These are phyloP conservation scores for Fonsecaea monophora DNA, from an alignment of 2,329 filamentous ascomycete species.

Conservation along the genomic window DNA sequence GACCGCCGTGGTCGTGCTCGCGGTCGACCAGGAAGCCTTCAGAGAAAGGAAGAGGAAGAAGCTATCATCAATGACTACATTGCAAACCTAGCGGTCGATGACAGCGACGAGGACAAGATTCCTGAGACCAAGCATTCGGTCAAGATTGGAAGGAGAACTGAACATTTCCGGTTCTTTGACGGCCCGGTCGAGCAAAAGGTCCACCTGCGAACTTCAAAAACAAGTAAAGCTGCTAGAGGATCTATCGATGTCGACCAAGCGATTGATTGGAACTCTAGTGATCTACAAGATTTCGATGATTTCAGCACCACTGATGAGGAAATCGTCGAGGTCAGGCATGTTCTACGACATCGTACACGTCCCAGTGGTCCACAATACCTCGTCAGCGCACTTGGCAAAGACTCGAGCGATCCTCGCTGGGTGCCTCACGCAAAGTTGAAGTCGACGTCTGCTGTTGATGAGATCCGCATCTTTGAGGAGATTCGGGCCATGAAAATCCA, in stretches of 20 bases:
- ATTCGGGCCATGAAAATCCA: slow-evolving; percentile 41
- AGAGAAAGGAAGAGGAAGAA: slow-evolving; percentile 56
- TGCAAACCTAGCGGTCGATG: slow-evolving; percentile 46
- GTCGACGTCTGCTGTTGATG: slow-evolving; percentile 41
- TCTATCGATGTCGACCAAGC: slow-evolving; percentile 26
- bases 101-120: slow-evolving; percentile 32
- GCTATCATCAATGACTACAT: slow-evolving; percentile 73
- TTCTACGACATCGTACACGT: slow-evolving; percentile 56
- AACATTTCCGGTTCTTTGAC: slow-evolving; percentile 38
- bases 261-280: slow-evolving; percentile 53
- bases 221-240: slow-evolving; percentile 20
- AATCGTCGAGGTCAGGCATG: slow-evolving; percentile 48
- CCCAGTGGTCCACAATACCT: slow-evolving; percentile 58
- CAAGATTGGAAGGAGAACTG: slow-evolving; percentile 43
- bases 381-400: slow-evolving; percentile 55
- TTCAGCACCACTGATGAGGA: slow-evolving; percentile 59
- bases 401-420: slow-evolving; percentile 59
- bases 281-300: slow-evolving; percentile 57
- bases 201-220: slow-evolving; percentile 39
- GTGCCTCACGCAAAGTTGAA: slow-evolving; percentile 48
- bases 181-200: slow-evolving; percentile 54
- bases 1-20: slow-evolving; percentile 21
- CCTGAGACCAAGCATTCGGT: slow-evolving; percentile 44
- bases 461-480: slow-evolving; percentile 46
- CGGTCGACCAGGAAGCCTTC: slow-evolving; percentile 1